These are phyloP conservation scores for Aechmea fasciata DNA, from an alignment of 176 grass and related monocot genomes.

Conservation along the genomic window DNA sequence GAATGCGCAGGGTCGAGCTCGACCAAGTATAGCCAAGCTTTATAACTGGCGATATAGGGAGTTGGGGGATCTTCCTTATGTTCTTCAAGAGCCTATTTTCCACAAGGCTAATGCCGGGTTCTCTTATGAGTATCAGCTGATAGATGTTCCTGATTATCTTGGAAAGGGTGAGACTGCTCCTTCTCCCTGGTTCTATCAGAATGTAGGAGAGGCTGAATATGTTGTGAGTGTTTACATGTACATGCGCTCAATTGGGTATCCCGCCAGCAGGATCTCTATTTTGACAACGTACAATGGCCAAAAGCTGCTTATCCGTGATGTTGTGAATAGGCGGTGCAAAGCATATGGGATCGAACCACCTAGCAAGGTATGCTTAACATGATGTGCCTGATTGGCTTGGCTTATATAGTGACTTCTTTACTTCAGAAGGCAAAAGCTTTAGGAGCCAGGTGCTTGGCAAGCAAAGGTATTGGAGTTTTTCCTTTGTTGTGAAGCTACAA, in stretches of 20 bases:
- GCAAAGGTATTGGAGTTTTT: no score
- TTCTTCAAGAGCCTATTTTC: constrained; percentile 70
- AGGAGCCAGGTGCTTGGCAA: no score
- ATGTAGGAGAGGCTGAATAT: constrained; percentile 95
- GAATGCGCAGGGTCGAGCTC: constrained; percentile 93
- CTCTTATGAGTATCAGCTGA: constrained; percentile 86
- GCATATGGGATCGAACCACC: constrained; percentile 75
- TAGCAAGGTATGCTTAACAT: constrained; percentile 56
- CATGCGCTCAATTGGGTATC: constrained; percentile 88
- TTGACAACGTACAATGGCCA: constrained; percentile 98
- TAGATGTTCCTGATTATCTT: constrained; percentile 89
- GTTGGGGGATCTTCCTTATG: constrained; percentile 80
- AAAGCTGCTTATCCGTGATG: constrained; percentile 97
- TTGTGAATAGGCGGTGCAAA: constrained; percentile 83
- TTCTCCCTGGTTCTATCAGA: constrained; percentile 99
- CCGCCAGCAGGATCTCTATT: constrained; percentile 88
- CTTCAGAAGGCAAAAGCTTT: no score
- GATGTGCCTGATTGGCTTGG: not conserved
- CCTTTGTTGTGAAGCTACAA: no score
- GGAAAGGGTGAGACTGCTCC: constrained; percentile 83
- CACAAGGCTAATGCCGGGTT: constrained; percentile 93
- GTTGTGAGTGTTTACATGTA: constrained; percentile 97
- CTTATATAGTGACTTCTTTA: no score
- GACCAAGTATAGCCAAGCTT: constrained; percentile 75
- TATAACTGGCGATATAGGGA: constrained; percentile 99